phyloP scores from a whole-genome alignment of 1,284 basidiomycete genomes.

The Phlebopus sp. region DNA sequence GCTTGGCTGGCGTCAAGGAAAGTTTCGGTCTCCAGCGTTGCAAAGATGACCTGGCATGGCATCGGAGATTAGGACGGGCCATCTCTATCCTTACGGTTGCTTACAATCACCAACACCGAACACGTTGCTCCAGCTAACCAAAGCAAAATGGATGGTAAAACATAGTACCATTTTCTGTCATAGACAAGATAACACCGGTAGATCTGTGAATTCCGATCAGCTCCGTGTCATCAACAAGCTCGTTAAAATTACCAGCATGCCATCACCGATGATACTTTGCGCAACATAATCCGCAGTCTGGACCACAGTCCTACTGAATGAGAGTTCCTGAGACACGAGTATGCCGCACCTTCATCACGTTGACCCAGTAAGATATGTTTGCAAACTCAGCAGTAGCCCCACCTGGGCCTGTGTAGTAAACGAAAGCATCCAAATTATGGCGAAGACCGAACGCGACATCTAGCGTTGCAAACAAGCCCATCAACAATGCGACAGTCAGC shows the following conservation, averaged over 20 bases:
- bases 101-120: no score
- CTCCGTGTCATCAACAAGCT: neutral
- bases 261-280: no score
- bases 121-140: no score
- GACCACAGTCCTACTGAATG: no score
- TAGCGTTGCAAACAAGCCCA: slow-evolving; percentile 34
- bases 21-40: no score
- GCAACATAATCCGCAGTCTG: no score
- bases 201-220: neutral
- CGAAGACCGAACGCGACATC: slow-evolving; percentile 23
- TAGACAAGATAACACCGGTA: slow-evolving; percentile 17
- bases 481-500: slow-evolving; percentile 27
- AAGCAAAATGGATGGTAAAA: slow-evolving; percentile 15
- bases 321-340: neutral
- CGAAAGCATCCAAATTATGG: slow-evolving; percentile 27
- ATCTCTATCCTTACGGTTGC: no score
- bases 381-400: slow-evolving; percentile 22
- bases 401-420: slow-evolving; percentile 21
- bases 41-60: no score
- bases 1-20: no score
- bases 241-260: no score
- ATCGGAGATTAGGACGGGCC: no score
- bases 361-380: slow-evolving; percentile 28
- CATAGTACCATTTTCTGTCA: slow-evolving; percentile 25
- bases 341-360: slow-evolving; percentile 19